These are phyloP conservation scores for Phyllosticta citriasiana DNA, from an alignment of 2,329 filamentous ascomycete species.

Conservation along the genomic window DNA sequence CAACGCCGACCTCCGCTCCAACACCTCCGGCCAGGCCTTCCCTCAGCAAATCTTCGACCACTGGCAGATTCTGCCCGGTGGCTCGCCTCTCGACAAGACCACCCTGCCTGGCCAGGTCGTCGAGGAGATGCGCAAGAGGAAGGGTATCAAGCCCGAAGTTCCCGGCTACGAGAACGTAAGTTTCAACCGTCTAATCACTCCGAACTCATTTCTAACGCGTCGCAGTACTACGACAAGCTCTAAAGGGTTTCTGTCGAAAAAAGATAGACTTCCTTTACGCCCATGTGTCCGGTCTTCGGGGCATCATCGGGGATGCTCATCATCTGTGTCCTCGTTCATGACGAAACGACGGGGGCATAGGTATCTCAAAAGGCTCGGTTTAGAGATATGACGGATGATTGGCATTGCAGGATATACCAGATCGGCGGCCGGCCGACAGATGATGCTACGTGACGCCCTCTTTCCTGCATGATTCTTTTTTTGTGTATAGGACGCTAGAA, in stretches of 20 bases:
- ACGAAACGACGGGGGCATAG: constrained; percentile 12
- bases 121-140: constrained; percentile 89
- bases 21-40: constrained; percentile 96
- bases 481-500: constrained; percentile 14
- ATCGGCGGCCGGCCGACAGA: constrained; percentile 10
- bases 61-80: constrained; percentile 93
- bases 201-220: constrained; percentile 31
- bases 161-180: constrained; percentile 93
- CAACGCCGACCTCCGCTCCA: constrained; percentile 89
- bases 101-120: constrained; percentile 78
- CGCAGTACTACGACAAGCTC: constrained; percentile 97
- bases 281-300: constrained; percentile 17
- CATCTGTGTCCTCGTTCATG: constrained; percentile 20
- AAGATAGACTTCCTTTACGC: constrained; percentile 34
- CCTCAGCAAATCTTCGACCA: constrained; percentile 98
- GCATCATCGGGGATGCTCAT: constrained; percentile 26
- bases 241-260: constrained; percentile 47
- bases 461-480: constrained; percentile 14
- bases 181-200: constrained; percentile 21
- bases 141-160: constrained; percentile 96
- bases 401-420: constrained; percentile 8
- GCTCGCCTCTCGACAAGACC: constrained; percentile 74
- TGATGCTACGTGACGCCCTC: constrained; percentile 11
- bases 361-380: constrained; percentile 21
- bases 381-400: constrained; percentile 25